Evolutionary conservation across 208 protist species (phyloP).

Genomic region (Acanthamoeba healyi): DNA sequence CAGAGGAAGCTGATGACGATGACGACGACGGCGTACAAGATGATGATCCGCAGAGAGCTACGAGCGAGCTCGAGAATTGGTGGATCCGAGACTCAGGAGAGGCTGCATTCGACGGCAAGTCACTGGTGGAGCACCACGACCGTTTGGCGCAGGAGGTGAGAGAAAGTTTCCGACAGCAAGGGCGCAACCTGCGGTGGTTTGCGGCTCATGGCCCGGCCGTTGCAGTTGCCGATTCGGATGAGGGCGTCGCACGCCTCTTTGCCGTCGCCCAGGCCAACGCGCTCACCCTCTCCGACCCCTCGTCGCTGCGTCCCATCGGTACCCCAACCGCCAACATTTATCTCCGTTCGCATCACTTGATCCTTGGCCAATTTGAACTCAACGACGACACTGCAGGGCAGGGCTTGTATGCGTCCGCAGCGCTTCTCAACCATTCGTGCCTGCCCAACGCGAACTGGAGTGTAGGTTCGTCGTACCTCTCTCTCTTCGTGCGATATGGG

Average conservation of each 20-base stretch:
- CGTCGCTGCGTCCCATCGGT: constrained; percentile 6
- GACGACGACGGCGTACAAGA: not conserved
- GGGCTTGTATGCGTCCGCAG: not conserved
- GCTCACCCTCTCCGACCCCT: constrained; percentile 18
- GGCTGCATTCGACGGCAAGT: constrained; percentile 13
- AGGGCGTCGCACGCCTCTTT: constrained; percentile 4
- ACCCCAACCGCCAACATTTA: not conserved
- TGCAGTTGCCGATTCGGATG: not conserved
- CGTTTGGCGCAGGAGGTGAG: not conserved
- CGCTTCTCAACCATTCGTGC: constrained; percentile 45
- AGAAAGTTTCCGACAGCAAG: constrained; percentile 2
- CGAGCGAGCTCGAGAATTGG: not conserved
- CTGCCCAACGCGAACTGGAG: constrained; percentile 44
- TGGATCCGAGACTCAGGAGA: not conserved
- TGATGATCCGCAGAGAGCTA: not conserved
- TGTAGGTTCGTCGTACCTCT: not conserved
- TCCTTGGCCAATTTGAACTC: too few species aligned
- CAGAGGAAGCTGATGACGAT: not conserved
- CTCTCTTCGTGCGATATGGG: too few species aligned
- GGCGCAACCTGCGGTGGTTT: constrained; percentile 24
- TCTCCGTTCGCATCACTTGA: not conserved
- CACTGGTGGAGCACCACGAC: not conserved
- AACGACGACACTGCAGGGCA: not conserved
- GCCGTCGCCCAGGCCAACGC: constrained; percentile 19
- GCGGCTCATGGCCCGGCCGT: not conserved